Percentiles rank a stretch among this genome's conserved stretches.
Evolutionary conservation across 2,329 filamentous ascomycete species (phyloP).

Genomic region (Penicillium brevicompactum): DNA sequence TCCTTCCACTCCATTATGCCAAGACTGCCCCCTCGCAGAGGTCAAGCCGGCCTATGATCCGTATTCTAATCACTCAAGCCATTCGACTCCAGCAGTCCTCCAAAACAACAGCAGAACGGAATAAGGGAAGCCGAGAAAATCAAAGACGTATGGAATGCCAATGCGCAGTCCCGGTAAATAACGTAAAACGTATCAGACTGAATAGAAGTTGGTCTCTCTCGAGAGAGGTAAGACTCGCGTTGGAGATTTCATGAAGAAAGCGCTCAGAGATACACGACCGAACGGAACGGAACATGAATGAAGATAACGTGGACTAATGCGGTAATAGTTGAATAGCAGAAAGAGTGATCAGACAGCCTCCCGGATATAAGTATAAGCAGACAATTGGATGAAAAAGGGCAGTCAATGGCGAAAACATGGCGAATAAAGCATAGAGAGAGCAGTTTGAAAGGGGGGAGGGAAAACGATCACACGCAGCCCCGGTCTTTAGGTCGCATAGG

Average conservation of each 20-base stretch:
- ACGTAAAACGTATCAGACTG: no score
- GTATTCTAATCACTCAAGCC: background rate
- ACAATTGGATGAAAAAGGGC: constrained; percentile 19
- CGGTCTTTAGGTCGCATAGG: constrained; percentile 19
- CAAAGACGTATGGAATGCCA: no score
- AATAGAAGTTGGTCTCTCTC: no score
- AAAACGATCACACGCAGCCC: constrained; percentile 26
- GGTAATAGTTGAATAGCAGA: constrained; percentile 11
- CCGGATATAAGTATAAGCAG: constrained; percentile 28
- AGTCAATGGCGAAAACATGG: constrained; percentile 9
- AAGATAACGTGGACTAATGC: constrained; percentile 9
- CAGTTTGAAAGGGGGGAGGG: background rate
- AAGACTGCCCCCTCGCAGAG: constrained; percentile 5
- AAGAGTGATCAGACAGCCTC: constrained; percentile 45
- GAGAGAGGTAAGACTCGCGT: background rate
- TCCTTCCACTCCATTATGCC: constrained; percentile 1
- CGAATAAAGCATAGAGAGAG: constrained; percentile 2
- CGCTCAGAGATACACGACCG: constrained; percentile 10
- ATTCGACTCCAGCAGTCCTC: background rate
- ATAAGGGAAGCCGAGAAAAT: background rate
- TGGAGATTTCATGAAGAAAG: constrained; percentile 8
- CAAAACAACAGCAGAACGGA: background rate
- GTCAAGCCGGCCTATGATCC: background rate
- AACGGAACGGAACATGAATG: background rate
- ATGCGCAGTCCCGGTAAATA: no score